Conservation (phyloP, 2,329 filamentous ascomycete genomes). For the Fusarium compactum region DNA sequence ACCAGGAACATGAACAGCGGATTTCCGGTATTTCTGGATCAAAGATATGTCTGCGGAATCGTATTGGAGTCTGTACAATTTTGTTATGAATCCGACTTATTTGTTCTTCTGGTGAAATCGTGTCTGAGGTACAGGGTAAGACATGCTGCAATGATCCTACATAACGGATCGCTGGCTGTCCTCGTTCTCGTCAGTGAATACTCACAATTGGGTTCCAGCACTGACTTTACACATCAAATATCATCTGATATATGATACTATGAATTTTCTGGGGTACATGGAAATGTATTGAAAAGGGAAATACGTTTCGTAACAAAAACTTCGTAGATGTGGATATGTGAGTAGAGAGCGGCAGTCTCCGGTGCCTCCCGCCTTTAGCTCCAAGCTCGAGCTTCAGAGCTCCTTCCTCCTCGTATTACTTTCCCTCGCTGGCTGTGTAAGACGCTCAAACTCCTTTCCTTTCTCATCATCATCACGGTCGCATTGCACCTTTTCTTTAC, state of each 20-base stretch:
- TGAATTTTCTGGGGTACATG: too few relatives aligned
- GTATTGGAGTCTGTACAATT: background rate
- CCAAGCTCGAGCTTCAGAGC: slow-evolving; percentile 4
- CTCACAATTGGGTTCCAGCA: background rate
- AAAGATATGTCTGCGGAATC: background rate
- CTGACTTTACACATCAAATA: background rate
- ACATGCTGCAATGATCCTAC: background rate
- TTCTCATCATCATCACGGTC: background rate
- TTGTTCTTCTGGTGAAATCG: background rate
- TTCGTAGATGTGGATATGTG: background rate
- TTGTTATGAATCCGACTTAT: background rate
- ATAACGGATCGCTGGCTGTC: background rate
- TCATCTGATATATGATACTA: background rate
- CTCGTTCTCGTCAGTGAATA: background rate
- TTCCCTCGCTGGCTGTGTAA: background rate
- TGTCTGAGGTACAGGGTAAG: background rate
- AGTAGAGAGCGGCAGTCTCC: slow-evolving; percentile 3
- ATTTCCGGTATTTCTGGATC: background rate
- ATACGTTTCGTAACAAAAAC: slow-evolving; percentile 3
- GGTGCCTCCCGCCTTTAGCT: slow-evolving; percentile 21
- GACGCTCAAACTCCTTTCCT: background rate
- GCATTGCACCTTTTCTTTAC: background rate
- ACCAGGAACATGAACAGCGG: background rate
- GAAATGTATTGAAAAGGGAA: background rate
- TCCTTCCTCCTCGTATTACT: background rate